These are phyloP conservation scores for Closterium sp. DNA, from an alignment of 139 green algal species.

Conservation along the genomic window DNA sequence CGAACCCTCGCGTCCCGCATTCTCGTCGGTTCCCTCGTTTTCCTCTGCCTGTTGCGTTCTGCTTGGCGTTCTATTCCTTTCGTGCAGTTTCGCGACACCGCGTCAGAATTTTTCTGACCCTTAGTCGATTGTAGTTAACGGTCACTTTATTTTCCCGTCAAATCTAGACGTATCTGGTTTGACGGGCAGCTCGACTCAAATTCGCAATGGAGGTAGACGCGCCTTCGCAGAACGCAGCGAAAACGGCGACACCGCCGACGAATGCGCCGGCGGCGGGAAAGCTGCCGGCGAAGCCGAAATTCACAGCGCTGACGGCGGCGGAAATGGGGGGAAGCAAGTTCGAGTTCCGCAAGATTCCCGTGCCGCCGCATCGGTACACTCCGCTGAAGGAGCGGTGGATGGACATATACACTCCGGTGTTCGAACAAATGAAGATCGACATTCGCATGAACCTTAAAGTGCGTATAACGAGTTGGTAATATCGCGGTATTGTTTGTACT, in stretches of 20 bases:
- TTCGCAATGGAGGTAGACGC: slow-evolving; percentile 6
- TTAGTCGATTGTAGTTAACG: not conserved
- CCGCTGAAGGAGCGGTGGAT: slow-evolving; percentile 96
- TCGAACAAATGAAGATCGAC: slow-evolving; percentile 95
- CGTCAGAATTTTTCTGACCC: not conserved
- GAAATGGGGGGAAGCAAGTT: slow-evolving; percentile 68
- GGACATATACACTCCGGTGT: slow-evolving; percentile 93
- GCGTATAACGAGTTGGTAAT: slow-evolving; percentile 69
- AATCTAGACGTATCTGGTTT: not conserved
- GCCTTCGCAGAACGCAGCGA: not conserved
- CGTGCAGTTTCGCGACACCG: no score
- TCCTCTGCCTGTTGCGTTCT: not conserved
- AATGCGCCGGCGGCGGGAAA: not conserved
- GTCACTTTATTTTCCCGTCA: not conserved
- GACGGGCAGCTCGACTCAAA: not conserved
- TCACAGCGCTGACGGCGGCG: slow-evolving; percentile 63
- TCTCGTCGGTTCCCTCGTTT: no score
- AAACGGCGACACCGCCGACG: not conserved
- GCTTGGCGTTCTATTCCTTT: no score
- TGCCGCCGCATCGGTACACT: slow-evolving; percentile 92
- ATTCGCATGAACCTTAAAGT: slow-evolving; percentile 99
- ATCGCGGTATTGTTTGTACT: no score
- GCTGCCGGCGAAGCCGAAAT: slow-evolving; percentile 61
- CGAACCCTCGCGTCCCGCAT: not conserved
- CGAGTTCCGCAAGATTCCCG: slow-evolving; percentile 78